A percentile compares a stretch with the other conserved stretches of the same genome.
phyloP scores from a whole-genome alignment of 257 asterid species.

The Cinchona pubescens region DNA sequence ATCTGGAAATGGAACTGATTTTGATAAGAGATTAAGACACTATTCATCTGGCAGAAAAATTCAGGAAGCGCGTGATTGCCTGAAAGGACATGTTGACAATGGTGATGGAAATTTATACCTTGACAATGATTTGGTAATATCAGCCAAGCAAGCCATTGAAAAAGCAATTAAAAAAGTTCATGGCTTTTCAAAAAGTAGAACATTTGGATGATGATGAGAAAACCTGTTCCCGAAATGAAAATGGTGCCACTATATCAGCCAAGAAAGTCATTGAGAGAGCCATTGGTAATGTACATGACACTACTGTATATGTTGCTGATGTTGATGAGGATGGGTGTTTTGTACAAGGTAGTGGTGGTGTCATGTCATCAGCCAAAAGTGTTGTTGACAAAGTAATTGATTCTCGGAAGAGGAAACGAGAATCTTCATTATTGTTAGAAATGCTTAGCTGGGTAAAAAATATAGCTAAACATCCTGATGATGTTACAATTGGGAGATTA shows the following conservation, averaged over 20 bases:
- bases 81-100: conserved; percentile 18
- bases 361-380: conserved; percentile 16
- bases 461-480: conserved; percentile 47
- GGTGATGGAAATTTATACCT: conserved; percentile 15
- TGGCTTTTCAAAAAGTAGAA: conserved; percentile 22
- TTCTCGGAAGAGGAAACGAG: conserved; percentile 61
- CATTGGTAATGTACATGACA: conserved; percentile 11
- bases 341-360: conserved; percentile 11
- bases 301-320: neutral
- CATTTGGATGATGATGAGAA: conserved; percentile 18
- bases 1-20: conserved; percentile 15
- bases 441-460: conserved; percentile 58
- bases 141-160: conserved; percentile 25
- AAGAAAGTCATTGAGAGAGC: conserved; percentile 17
- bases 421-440: conserved; percentile 32
- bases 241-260: conserved; percentile 18
- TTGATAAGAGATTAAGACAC: conserved; percentile 6
- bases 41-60: conserved; percentile 4
- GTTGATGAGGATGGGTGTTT: conserved; percentile 14
- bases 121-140: conserved; percentile 22
- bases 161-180: conserved; percentile 19
- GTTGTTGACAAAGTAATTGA: conserved; percentile 19
- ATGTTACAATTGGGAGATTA: conserved; percentile 43
- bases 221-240: conserved; percentile 6
- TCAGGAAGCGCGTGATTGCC: conserved; percentile 11